phyloP scores from a whole-genome alignment of 2,329 filamentous ascomycete genomes.

The Annulohypoxylon truncatum region DNA sequence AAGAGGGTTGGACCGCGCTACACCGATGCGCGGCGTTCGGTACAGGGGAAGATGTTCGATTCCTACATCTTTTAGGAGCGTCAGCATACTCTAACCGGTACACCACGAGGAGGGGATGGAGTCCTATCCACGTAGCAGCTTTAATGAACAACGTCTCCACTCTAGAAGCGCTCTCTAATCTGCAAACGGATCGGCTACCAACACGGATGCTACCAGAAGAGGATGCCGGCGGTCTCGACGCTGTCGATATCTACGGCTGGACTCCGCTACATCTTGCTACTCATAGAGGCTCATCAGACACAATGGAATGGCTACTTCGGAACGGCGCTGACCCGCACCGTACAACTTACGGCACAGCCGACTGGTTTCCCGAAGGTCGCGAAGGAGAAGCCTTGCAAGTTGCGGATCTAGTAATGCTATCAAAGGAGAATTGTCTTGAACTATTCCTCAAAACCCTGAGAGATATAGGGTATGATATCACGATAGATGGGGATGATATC shows the following conservation, averaged over 20 bases:
- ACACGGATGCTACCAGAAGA: background rate
- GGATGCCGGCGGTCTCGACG: background rate
- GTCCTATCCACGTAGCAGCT: background rate
- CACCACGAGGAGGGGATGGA: background rate
- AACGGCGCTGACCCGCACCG: background rate
- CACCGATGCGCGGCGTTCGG: background rate
- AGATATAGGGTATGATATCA: background rate
- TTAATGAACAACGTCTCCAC: background rate
- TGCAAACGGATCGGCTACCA: background rate
- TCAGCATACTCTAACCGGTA: background rate
- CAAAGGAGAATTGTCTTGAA: background rate
- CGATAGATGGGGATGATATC: background rate
- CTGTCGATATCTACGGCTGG: background rate
- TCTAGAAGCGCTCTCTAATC: background rate
- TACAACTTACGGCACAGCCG: background rate
- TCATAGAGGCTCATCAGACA: background rate
- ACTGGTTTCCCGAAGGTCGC: background rate
- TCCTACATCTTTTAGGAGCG: background rate
- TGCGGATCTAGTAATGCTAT: background rate
- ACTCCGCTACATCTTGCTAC: background rate
- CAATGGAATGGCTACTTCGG: background rate
- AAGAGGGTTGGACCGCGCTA: background rate
- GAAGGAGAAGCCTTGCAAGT: background rate
- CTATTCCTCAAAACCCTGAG: background rate
- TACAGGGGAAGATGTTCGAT: background rate